Evolutionary conservation across 2,329 filamentous ascomycete species (phyloP), one percentile per base, ranked within the genome.

Genomic region (Ceratocystis variospora): DNA sequence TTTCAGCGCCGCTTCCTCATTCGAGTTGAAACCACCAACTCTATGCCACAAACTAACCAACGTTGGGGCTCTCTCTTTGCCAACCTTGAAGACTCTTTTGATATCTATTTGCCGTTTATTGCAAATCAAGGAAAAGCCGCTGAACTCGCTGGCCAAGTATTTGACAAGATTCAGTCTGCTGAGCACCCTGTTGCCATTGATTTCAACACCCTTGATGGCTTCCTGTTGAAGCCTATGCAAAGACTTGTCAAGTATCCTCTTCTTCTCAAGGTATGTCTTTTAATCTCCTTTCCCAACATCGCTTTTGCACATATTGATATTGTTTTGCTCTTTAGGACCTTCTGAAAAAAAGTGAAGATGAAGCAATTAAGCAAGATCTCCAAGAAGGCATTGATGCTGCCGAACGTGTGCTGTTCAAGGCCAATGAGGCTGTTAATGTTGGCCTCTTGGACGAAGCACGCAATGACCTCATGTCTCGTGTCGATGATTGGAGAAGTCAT

Each of bases 401-500:
- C 5, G 89, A 91, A 70, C 82, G 87, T 63, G 88, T 96, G 0
- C 80, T 97, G 37, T 84, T 86, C 69, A 87, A 89, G 71, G 93
- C 93, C 4, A 96, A 97, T 73, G 87, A 92, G 67, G 93, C 92
- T 3, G 90, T 99, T 57, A 89, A 95, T 73, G 87, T 89, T 62
- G 90, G 96, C 73, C 83, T 96, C 63, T 81, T 95, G 64, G 83
- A 88, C 62, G 89, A 94, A 72, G 91, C 92, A 5, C 79, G 96
- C 8, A 85, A 88, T 68, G 94, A 97, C 68, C 80, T 99, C 31
- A 86, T 87, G 68, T 78, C 77, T 65, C 82, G 94, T 63, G 93
- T 99, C 0, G 94, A 97, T 72, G 94, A 99, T 74, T 99, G 94
- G 94, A 97, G 96, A 76, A 89, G 88, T 64, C 89, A 97, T 73